A percentile compares a stretch with the other conserved stretches of the same genome.
These are phyloP conservation scores for Withania somnifera DNA, from an alignment of 305 asterid genomes.

Conservation along the genomic window DNA sequence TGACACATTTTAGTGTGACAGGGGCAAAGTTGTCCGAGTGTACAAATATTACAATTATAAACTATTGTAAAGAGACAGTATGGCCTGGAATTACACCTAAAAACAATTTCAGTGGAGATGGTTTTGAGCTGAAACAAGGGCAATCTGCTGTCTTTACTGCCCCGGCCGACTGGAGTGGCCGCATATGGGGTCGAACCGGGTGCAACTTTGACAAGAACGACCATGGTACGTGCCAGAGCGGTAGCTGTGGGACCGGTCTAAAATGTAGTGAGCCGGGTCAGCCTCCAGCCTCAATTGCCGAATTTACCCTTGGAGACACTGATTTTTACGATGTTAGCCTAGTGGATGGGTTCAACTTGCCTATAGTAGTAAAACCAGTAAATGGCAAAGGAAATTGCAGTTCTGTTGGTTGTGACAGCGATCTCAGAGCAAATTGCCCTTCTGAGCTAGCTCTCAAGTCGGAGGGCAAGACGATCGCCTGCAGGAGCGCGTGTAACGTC, in stretches of 20 bases:
- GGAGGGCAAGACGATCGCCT: slow-evolving; percentile 28
- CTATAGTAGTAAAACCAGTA: slow-evolving; percentile 36
- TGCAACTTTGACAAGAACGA: slow-evolving; percentile 41
- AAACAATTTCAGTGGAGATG: slow-evolving; percentile 37
- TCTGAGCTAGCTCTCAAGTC: slow-evolving; percentile 30
- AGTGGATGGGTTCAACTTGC: slow-evolving; percentile 72
- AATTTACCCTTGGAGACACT: slow-evolving; percentile 39
- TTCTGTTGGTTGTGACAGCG: slow-evolving; percentile 44
- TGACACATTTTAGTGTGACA: slow-evolving; percentile 3
- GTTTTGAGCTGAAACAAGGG: slow-evolving; percentile 37
- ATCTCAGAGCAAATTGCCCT: slow-evolving; percentile 45
- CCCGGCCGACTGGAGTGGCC: slow-evolving; percentile 48
- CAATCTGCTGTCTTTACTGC: slow-evolving; percentile 44
- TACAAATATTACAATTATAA: slow-evolving; percentile 39
- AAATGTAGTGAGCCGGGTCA: slow-evolving; percentile 42
- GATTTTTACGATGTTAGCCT: slow-evolving; percentile 68
- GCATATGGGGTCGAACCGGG: slow-evolving; percentile 64
- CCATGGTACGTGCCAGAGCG: slow-evolving; percentile 50
- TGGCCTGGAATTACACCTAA: slow-evolving; percentile 54
- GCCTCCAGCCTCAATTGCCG: slow-evolving; percentile 56
- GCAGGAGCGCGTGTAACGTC: slow-evolving; percentile 54
- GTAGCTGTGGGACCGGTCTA: slow-evolving; percentile 35
- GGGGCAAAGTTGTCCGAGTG: slow-evolving; percentile 21
- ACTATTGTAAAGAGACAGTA: slow-evolving; percentile 49
- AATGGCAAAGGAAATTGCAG: slow-evolving; percentile 47